phyloP scores from a whole-genome alignment of 768 basidiomycete genomes.

The Chlorophyllum brunneum region DNA sequence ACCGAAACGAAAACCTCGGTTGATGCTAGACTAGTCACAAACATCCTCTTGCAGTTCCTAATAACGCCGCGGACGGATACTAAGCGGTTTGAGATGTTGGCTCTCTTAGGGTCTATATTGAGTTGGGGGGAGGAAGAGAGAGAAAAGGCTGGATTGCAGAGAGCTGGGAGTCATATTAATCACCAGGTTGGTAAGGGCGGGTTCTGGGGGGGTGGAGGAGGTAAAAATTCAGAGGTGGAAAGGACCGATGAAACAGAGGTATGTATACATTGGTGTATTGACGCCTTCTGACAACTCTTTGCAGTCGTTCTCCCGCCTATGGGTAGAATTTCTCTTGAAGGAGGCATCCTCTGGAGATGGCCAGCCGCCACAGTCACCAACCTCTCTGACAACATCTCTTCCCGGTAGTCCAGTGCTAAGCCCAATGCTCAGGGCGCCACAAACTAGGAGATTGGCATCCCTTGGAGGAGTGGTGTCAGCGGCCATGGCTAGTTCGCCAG shows the following conservation, averaged over 20 bases:
- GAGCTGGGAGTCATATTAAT: constrained; percentile 29
- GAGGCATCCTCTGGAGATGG: constrained; percentile 62
- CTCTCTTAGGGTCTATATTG: constrained; percentile 84
- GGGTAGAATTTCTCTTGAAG: constrained; percentile 97
- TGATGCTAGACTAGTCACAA: constrained; percentile 90
- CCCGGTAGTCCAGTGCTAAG: constrained; percentile 28
- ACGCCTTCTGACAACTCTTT: background rate
- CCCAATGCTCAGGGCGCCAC: constrained; percentile 14
- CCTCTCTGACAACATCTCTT: constrained; percentile 30
- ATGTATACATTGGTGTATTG: constrained; percentile 14
- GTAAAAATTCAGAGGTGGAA: constrained; percentile 54
- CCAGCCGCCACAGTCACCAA: constrained; percentile 18
- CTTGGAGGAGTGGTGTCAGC: constrained; percentile 20
- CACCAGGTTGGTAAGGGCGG: constrained; percentile 16
- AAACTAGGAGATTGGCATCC: constrained; percentile 27
- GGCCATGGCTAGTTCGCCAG: constrained; percentile 31
- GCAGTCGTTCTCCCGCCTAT: constrained; percentile 94
- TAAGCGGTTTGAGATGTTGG: constrained; percentile 96
- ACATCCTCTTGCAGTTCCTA: constrained; percentile 88
- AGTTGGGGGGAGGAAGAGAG: constrained; percentile 90
- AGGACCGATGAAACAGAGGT: constrained; percentile 88
- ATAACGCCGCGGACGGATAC: constrained; percentile 86
- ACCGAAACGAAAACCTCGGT: constrained; percentile 76
- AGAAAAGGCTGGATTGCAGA: constrained; percentile 85
- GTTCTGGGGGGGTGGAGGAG: constrained; percentile 41